These are phyloP conservation scores for Globisporangium paddicum DNA, from an alignment of 352 stramenopile species.

Conservation along the genomic window DNA sequence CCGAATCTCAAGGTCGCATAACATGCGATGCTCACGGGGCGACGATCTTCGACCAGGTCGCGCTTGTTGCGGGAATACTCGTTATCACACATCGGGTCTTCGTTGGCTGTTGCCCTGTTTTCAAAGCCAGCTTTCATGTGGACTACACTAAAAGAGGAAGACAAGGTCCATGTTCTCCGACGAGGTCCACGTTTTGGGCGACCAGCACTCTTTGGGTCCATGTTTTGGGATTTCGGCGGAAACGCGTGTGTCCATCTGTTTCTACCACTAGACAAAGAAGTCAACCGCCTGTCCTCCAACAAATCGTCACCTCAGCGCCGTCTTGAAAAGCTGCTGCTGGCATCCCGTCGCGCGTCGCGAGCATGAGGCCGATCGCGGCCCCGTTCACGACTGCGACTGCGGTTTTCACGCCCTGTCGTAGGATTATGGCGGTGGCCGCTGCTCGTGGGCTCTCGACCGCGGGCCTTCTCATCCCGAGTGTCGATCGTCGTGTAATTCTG, in stretches of 20 bases:
- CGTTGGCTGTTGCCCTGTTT: no score
- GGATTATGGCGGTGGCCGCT: background rate
- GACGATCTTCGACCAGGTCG: conserved; percentile 92
- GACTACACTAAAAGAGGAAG: no score
- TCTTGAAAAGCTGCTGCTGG: background rate
- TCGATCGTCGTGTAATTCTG: conserved; percentile 78
- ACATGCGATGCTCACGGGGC: conserved; percentile 96
- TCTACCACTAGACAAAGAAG: background rate
- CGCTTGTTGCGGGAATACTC: no score
- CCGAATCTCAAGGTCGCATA: conserved; percentile 94
- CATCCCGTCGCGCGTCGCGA: background rate
- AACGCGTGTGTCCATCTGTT: background rate
- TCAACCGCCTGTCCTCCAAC: background rate
- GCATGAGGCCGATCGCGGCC: background rate
- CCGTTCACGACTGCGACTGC: conserved; percentile 7
- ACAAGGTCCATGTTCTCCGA: no score
- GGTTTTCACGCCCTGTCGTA: background rate
- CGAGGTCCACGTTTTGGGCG: no score
- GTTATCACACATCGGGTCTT: no score
- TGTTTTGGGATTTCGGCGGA: no score
- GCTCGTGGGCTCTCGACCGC: background rate
- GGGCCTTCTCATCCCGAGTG: conserved; percentile 23
- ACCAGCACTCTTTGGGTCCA: no score
- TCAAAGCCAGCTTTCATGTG: no score
- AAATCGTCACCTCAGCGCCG: background rate